Evolutionary conservation across 2,329 filamentous ascomycete genomes (phyloP), one percentile per base, ranked within the genome.

Genomic region (Talaromyces sp.): DNA sequence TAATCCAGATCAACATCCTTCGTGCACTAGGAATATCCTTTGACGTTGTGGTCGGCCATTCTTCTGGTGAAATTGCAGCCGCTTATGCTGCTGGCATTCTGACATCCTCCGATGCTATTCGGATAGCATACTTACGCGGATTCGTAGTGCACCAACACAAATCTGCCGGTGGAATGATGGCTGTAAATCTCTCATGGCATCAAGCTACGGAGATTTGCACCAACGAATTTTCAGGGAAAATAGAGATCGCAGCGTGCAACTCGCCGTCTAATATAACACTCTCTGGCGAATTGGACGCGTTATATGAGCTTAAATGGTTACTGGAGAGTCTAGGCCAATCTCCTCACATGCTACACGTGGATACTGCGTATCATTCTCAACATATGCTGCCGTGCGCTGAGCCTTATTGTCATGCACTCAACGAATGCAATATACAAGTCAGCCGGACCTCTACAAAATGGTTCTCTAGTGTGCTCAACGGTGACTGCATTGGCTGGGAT

Each of bases 1-100:
- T 68, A 14, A 55, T 63, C 2, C 60, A 66, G 4, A 60, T 66
- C 8, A 59, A 62, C 21, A 56, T 67, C 21, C 60, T 67, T 21
- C 58, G 59, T 0, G 52, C 64, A 0, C 71, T 70, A 13, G 71
- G 72, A 11, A 59, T 79, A 17, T 49, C 43, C 0, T 69, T 76
- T 6, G 26, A 56, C 7, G 71, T 68, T 3, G 75, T 78, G 1
- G 71, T 79, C 4, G 78, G 80, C 13, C 80, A 81, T 64, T 80
- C 78, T 0, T 77, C 75, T 0, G 80, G 79, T 14, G 80, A 82
- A 63, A 81, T 81, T 11, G 76, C 64, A 2, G 77, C 77, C 0
- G 79, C 76, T 0, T 82, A 79, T 56, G 77, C 78, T 1, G 75
- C 78, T 0, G 80, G 78, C 0, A 67, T 71, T 7, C 60, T 82